phyloP scores from a whole-genome alignment of 2,329 filamentous ascomycete genomes.

The Delphinella strobiligena region DNA sequence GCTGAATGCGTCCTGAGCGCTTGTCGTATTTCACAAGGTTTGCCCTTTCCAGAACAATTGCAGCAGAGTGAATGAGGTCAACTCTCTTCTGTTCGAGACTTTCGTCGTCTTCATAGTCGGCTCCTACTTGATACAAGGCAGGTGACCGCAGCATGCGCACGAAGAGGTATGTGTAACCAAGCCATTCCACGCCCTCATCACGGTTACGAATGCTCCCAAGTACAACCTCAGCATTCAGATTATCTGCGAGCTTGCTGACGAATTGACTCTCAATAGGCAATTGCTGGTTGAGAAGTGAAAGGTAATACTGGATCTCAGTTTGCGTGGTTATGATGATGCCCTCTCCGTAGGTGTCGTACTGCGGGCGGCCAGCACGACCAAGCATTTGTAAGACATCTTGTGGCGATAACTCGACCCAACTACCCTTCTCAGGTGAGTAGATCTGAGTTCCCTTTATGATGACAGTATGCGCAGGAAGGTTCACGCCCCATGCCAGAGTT shows the following conservation, averaged over 20 bases:
- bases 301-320: slow-evolving; percentile 89
- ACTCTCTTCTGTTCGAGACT: slow-evolving; percentile 91
- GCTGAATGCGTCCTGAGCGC: slow-evolving; percentile 75
- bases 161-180: slow-evolving; percentile 96
- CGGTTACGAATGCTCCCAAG: slow-evolving; percentile 83
- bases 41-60: slow-evolving; percentile 72
- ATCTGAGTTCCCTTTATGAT: slow-evolving; percentile 98
- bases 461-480: slow-evolving; percentile 91
- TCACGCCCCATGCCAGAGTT: slow-evolving; percentile 98
- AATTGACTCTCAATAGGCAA: slow-evolving; percentile 95
- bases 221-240: slow-evolving; percentile 91
- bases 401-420: slow-evolving; percentile 93
- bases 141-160: slow-evolving; percentile 95
- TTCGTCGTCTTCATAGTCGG: slow-evolving; percentile 88
- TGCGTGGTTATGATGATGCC: slow-evolving; percentile 98
- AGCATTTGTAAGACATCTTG: slow-evolving; percentile 99
- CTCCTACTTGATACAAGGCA: slow-evolving; percentile 86
- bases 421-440: slow-evolving; percentile 96
- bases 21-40: slow-evolving; percentile 92
- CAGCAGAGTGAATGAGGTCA: slow-evolving; percentile 92
- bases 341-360: slow-evolving; percentile 95
- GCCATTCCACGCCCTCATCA: slow-evolving; percentile 97
- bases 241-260: slow-evolving; percentile 84
- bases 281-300: slow-evolving; percentile 93
- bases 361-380: slow-evolving; percentile 87